Percentiles rank a stretch among this genome's conserved stretches.
Conservation (phyloP, 1,284 basidiomycete species). For the Leccinum proliferum region DNA sequence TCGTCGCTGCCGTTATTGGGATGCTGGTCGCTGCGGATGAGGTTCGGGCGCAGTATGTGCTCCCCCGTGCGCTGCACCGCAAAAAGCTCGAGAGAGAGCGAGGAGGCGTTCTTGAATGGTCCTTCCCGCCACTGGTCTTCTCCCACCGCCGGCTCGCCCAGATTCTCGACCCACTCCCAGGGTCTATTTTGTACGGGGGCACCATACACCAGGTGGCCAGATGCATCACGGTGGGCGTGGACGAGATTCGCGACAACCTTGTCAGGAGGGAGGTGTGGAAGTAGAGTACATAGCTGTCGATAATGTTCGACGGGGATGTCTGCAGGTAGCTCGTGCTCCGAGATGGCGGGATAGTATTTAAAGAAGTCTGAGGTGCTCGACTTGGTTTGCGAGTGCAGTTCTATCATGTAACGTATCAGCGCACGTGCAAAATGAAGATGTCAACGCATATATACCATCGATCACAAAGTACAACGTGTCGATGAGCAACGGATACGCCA, state of each 20-base stretch:
- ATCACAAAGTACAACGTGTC: conserved; percentile 71
- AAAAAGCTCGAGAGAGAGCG: conserved; percentile 70
- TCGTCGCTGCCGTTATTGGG: background rate
- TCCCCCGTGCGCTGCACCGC: conserved; percentile 61
- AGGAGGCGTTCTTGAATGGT: conserved; percentile 59
- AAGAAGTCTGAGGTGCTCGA: conserved; percentile 48
- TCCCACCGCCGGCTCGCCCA: conserved; percentile 49
- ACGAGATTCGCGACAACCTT: conserved; percentile 52
- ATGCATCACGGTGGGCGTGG: conserved; percentile 41
- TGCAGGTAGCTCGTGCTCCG: conserved; percentile 43
- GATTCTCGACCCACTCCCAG: conserved; percentile 81
- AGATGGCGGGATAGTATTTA: conserved; percentile 51
- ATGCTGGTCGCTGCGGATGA: background rate
- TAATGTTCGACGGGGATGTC: conserved; percentile 56
- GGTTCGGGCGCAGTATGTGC: conserved; percentile 26
- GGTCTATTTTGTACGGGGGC: conserved; percentile 62
- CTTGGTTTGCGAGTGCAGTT: conserved; percentile 57
- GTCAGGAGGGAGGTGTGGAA: conserved; percentile 41
- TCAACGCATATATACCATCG: conserved; percentile 49
- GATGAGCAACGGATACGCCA: conserved; percentile 58
- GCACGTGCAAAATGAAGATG: background rate
- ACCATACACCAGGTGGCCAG: conserved; percentile 44
- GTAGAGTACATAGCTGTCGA: conserved; percentile 47
- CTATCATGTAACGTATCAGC: conserved; percentile 31
- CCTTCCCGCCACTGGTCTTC: conserved; percentile 31